Conservation (phyloP, 2,329 filamentous ascomycete genomes). For the Periconia sp. region DNA sequence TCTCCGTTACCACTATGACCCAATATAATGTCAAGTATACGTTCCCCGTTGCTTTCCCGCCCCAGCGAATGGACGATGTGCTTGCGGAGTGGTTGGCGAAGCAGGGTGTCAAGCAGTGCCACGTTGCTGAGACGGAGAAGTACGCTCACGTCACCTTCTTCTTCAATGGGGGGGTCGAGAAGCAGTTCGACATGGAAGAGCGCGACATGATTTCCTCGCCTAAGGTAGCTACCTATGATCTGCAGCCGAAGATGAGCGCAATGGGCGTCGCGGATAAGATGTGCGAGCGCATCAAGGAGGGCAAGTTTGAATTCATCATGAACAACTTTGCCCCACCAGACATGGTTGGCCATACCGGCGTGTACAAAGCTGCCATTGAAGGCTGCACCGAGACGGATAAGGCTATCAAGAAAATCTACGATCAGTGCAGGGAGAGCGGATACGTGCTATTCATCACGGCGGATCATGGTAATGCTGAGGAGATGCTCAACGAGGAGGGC, state of each 20-base stretch:
- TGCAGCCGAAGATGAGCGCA: constrained; percentile 94
- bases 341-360: constrained; percentile 99
- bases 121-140: constrained; percentile 98
- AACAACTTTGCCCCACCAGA: constrained; percentile 99
- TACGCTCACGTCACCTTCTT: constrained; percentile 99
- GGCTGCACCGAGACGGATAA: constrained; percentile 87
- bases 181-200: constrained; percentile 89
- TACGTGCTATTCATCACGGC: constrained; percentile 96
- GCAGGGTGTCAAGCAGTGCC: constrained; percentile 88
- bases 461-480: constrained; percentile 96
- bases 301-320: constrained; percentile 96
- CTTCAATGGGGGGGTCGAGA: constrained; percentile 99
- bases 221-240: constrained; percentile 94
- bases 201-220: constrained; percentile 95
- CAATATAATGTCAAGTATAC: constrained; percentile 96
- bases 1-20: constrained; percentile 91
- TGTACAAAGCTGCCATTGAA: constrained; percentile 91
- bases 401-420: constrained; percentile 90
- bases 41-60: constrained; percentile 90
- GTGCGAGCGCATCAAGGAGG: constrained; percentile 81
- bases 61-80: constrained; percentile 97
- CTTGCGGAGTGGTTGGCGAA: constrained; percentile 94
- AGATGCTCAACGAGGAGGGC: constrained; percentile 96
- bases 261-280: constrained; percentile 89
- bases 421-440: constrained; percentile 89